These are phyloP conservation scores for Metroxylon sagu DNA, from an alignment of 176 grass and related monocot genomes.

Conservation along the genomic window DNA sequence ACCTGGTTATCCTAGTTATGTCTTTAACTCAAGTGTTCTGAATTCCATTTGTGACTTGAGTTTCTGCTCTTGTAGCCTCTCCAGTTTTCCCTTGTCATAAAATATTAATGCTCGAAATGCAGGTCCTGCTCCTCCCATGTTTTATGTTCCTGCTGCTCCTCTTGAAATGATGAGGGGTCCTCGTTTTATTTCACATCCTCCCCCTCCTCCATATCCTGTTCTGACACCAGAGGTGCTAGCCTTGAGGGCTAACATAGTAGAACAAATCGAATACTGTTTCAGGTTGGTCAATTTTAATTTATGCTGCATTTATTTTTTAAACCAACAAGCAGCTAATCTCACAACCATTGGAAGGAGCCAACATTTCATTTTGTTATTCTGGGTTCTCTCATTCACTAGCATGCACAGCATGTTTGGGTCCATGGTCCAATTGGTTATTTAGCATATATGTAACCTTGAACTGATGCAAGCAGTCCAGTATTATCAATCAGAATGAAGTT, in stretches of 20 bases:
- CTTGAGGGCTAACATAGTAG: slow-evolving; percentile 50
- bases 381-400: no score
- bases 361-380: no score
- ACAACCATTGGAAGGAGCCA: no score
- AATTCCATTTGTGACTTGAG: neutral
- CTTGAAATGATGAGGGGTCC: slow-evolving; percentile 46
- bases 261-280: slow-evolving; percentile 72
- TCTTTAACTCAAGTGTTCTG: neutral
- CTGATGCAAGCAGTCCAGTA: no score
- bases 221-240: slow-evolving; percentile 31
- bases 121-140: slow-evolving; percentile 63
- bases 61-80: neutral
- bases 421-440: no score
- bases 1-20: slow-evolving; percentile 57
- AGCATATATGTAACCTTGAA: no score
- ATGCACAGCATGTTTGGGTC: no score
- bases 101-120: slow-evolving; percentile 19
- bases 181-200: slow-evolving; percentile 31
- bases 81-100: slow-evolving; percentile 2
- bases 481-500: no score
- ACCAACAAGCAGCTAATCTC: no score
- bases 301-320: slow-evolving; percentile 2
- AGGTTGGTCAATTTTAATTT: slow-evolving; percentile 33
- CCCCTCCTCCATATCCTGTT: slow-evolving; percentile 28
- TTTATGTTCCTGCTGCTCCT: slow-evolving; percentile 48